Conservation (phyloP, 257 asterid species). For the Solanum sejunctum region DNA sequence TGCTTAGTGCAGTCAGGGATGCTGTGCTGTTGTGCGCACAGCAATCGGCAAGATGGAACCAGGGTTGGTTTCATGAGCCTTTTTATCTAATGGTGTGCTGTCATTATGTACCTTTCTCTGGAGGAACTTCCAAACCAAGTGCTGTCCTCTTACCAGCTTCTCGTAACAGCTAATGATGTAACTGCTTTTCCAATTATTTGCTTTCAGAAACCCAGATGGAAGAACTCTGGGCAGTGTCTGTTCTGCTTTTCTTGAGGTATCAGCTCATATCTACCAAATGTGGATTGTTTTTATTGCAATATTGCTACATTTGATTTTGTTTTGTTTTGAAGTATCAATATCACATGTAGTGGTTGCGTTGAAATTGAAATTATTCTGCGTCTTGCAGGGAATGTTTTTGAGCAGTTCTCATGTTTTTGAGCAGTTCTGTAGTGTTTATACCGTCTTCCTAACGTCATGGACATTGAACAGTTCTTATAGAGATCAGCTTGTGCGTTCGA, state of each 20-base stretch:
- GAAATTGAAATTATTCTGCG: background rate
- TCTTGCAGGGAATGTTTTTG: background rate
- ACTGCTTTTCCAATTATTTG: background rate
- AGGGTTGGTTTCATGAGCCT: too few relatives aligned
- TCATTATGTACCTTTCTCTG: too few relatives aligned
- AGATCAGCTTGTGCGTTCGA: background rate
- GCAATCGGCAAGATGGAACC: too few relatives aligned
- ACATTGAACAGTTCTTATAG: background rate
- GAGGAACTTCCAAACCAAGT: too few relatives aligned
- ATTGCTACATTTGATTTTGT: background rate
- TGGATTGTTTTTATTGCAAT: background rate
- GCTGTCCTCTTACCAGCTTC: too few relatives aligned
- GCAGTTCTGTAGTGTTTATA: background rate
- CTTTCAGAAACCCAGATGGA: background rate
- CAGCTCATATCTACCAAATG: background rate
- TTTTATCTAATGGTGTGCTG: too few relatives aligned
- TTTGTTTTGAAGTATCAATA: background rate
- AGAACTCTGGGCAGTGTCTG: too few relatives aligned
- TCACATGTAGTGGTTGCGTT: background rate
- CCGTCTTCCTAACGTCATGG: background rate
- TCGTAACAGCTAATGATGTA: too few relatives aligned
- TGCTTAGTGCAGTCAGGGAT: too few relatives aligned
- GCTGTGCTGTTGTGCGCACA: too few relatives aligned
- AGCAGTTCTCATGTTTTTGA: background rate
- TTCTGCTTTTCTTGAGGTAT: background rate